Conservation (phyloP, 179 eudicot genomes). For the Carnegiea gigantea region DNA sequence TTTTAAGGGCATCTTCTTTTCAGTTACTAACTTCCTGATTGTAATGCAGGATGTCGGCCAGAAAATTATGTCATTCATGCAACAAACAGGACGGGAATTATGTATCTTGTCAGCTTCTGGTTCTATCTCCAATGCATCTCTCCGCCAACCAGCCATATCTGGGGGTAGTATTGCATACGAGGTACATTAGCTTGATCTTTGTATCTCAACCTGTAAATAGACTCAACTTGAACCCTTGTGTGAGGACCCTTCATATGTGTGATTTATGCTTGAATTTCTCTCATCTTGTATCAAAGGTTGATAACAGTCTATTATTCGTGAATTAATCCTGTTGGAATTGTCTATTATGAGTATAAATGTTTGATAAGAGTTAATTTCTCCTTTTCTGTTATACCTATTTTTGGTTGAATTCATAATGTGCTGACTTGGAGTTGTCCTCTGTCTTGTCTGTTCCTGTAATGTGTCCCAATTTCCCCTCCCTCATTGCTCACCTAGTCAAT, state of each 20-base stretch:
- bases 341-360: background rate
- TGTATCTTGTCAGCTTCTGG: constrained; percentile 86
- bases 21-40: background rate
- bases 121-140: constrained; percentile 60
- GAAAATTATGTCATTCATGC: constrained; percentile 66
- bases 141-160: constrained; percentile 73
- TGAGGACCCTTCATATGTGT: background rate
- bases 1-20: background rate
- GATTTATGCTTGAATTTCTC: background rate
- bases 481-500: background rate
- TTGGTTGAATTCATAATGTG: background rate
- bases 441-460: background rate
- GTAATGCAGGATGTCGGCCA: constrained; percentile 60
- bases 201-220: background rate
- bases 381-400: background rate
- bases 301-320: background rate
- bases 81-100: constrained; percentile 61
- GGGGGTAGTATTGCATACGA: constrained; percentile 75
- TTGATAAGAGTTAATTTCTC: background rate
- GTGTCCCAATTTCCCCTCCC: background rate
- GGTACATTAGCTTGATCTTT: constrained; percentile 36
- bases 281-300: background rate
- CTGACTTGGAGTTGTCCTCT: background rate
- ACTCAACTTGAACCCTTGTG: background rate
- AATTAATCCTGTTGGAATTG: background rate